These are phyloP conservation scores for Phlebopus sp. DNA, from an alignment of 1,284 basidiomycete species.

Conservation along the genomic window DNA sequence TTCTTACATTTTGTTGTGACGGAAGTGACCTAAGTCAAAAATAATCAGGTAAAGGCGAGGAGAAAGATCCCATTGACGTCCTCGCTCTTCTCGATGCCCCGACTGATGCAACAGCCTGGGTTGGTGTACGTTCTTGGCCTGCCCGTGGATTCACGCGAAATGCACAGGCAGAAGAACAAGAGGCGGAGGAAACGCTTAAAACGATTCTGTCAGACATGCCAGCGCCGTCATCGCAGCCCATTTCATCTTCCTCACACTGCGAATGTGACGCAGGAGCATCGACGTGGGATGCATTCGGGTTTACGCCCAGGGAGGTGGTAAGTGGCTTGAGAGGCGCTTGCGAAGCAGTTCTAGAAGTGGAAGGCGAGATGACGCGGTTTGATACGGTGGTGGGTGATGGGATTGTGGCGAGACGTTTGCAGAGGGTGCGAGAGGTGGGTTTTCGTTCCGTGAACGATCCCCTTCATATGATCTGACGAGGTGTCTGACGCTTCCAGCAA, in stretches of 20 bases:
- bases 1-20: too few species aligned
- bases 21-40: too few species aligned
- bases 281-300: conserved; percentile 12
- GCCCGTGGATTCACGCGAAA: too few species aligned
- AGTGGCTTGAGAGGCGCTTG: conserved; percentile 33
- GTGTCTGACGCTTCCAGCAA: background rate
- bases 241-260: background rate
- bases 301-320: conserved; percentile 16
- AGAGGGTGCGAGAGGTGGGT: conserved; percentile 26
- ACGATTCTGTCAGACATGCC: conserved; percentile 6
- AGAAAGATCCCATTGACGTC: conserved; percentile 15
- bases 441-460: background rate
- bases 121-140: too few species aligned
- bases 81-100: too few species aligned
- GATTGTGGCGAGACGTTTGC: conserved; percentile 36
- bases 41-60: background rate
- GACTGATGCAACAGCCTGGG: too few species aligned
- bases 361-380: conserved; percentile 40
- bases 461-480: too few species aligned
- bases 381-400: conserved; percentile 40
- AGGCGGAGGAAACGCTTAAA: conserved; percentile 8
- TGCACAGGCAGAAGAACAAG: conserved; percentile 4
- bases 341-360: conserved; percentile 34
- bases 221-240: background rate
- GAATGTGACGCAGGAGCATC: background rate